Evolutionary conservation across 2,329 filamentous ascomycete genomes (phyloP), one percentile per base, ranked within the genome.

Genomic region (Xylaria sp.): DNA sequence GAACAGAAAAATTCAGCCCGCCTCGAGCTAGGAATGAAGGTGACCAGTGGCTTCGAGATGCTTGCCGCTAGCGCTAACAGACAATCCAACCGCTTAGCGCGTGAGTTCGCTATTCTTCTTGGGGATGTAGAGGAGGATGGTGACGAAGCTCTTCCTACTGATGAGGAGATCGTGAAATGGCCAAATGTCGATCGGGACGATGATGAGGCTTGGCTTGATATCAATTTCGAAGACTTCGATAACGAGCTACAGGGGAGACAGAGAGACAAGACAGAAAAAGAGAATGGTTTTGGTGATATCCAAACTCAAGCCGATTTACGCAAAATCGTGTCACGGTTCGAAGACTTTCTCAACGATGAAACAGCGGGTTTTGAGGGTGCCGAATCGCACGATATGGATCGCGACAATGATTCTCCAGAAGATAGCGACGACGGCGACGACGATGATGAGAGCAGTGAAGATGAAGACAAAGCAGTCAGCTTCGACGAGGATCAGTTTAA

Each of bases 261-360:
- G 64, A 43, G 67, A 65, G 39, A 62, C 61, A n/a, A 64, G 50
- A 32, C 67, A 63, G 64, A 71, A 52, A 20, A 74, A 64, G 34
- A 69, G 50, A 58, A 74, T 53, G 85, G 84, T 0, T 89, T 93
- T 75, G 91, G 91, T 1, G 89, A 94, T 76, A 82, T 86, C 4
- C 84, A 83, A 28, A 87, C 90, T 0, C 90, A 94, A 75, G 89
- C 89, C 4, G 91, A 97, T 76, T 83, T 99, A 25, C 90, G 91
- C 62, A 95, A 95, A 76, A 97, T 98, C 78, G 96, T 99, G 0
- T 91, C 92, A 55, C 89, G 93, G n/a, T 98, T 99, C 75, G 94
- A 97, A 76, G 85, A 91, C 13, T 98, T 99, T 74, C 80, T 99
- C 53, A 93, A 97, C 64, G 93, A 98, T 73, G 92, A 97, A 12